These are phyloP conservation scores for Termitomyces heimii DNA, from an alignment of 768 basidiomycete genomes.

Conservation along the genomic window DNA sequence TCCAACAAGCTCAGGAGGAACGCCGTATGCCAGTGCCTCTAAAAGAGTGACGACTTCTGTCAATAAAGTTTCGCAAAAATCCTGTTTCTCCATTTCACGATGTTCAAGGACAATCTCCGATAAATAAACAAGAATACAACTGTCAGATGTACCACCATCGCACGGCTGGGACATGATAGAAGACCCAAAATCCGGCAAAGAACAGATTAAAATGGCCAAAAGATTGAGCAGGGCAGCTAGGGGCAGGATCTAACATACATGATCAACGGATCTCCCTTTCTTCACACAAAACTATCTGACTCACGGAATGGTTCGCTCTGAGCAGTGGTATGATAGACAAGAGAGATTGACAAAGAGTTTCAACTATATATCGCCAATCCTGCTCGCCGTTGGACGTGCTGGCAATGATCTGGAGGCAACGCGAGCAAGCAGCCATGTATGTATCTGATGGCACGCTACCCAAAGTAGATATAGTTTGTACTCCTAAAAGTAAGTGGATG, in stretches of 20 bases:
- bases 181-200: constrained; percentile 42
- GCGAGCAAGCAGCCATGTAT: constrained; percentile 38
- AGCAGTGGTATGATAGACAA: constrained; percentile 34
- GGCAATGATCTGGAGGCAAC: constrained; percentile 41
- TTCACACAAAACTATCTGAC: constrained; percentile 12
- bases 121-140: constrained; percentile 32
- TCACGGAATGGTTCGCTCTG: constrained; percentile 32
- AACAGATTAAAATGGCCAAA: constrained; percentile 37
- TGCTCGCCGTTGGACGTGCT: constrained; percentile 21
- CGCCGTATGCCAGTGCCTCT: constrained; percentile 47
- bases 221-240: constrained; percentile 51
- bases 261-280: constrained; percentile 5
- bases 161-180: constrained; percentile 25
- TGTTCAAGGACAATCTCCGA: constrained; percentile 35
- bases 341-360: constrained; percentile 28
- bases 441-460: constrained; percentile 16
- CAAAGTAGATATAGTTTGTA: constrained; percentile 19
- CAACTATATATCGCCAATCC: constrained; percentile 26
- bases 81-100: constrained; percentile 25
- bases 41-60: constrained; percentile 40
- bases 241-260: constrained; percentile 31
- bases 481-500: constrained; percentile 46
- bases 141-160: constrained; percentile 19
- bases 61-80: constrained; percentile 28
- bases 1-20: constrained; percentile 34